Evolutionary conservation across 2,329 filamentous ascomycete species (phyloP).

Genomic region (Ophiognomonia clavigignenti-juglandacearum): DNA sequence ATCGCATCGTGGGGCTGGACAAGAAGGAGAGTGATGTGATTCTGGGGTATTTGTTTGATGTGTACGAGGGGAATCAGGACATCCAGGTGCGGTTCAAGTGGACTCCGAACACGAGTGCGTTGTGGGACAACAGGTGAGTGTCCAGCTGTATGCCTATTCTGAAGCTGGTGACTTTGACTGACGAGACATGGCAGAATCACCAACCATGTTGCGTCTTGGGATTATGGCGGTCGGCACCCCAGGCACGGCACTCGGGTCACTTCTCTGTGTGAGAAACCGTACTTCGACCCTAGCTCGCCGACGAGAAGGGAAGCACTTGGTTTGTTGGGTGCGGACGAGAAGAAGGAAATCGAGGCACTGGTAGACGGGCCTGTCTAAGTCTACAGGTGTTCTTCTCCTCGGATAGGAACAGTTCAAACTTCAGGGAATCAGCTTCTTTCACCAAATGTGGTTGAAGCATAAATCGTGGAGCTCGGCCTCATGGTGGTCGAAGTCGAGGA

Average conservation of each 20-base stretch:
- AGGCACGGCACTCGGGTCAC: constrained; percentile 70
- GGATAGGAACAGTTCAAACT: too few relatives aligned
- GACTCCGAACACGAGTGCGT: constrained; percentile 60
- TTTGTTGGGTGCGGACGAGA: constrained; percentile 53
- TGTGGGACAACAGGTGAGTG: constrained; percentile 65
- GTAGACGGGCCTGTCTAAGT: not conserved
- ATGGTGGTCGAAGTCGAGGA: too few relatives aligned
- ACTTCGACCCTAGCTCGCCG: constrained; percentile 59
- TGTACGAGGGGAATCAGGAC: constrained; percentile 65
- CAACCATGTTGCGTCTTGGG: constrained; percentile 71
- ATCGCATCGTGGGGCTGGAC: constrained; percentile 64
- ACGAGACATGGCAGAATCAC: constrained; percentile 48
- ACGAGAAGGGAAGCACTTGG: constrained; percentile 64
- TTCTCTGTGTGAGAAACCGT: constrained; percentile 65
- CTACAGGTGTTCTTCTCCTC: too few relatives aligned
- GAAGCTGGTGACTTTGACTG: not conserved
- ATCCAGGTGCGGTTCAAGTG: constrained; percentile 70
- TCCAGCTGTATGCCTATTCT: not conserved
- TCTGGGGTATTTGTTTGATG: constrained; percentile 60
- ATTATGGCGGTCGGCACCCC: constrained; percentile 63
- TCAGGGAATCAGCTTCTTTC: too few relatives aligned
- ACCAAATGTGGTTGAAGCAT: too few relatives aligned
- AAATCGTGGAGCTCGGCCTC: too few relatives aligned
- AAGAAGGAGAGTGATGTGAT: constrained; percentile 65
- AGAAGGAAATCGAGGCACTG: constrained; percentile 14